phyloP scores from a whole-genome alignment of 352 stramenopile species.

The Globisporangium splendens region DNA sequence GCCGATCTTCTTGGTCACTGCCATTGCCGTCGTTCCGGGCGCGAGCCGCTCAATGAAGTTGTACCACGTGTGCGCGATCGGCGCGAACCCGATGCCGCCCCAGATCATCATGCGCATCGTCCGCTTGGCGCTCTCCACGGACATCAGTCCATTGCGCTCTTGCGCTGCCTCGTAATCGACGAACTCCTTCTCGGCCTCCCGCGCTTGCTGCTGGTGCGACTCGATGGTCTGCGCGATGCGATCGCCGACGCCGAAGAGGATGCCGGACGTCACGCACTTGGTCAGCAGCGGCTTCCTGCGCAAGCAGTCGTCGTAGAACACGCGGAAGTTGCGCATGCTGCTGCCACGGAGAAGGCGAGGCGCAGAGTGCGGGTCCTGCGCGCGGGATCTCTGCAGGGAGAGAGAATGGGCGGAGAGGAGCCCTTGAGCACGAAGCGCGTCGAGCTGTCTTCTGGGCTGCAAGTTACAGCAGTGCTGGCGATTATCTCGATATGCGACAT shows the following conservation, averaged over 20 bases:
- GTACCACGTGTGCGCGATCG: slow-evolving; percentile 90
- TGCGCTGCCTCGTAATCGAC: slow-evolving; percentile 8
- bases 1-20: slow-evolving; percentile 35
- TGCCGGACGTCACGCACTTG: slow-evolving; percentile 62
- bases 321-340: slow-evolving; percentile 41
- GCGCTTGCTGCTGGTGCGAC: neutral
- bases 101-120: slow-evolving; percentile 79
- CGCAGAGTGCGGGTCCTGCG: too few species aligned
- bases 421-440: too few species aligned
- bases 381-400: too few species aligned
- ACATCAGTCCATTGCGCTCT: neutral
- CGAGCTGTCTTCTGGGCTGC: too few species aligned
- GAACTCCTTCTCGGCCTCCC: slow-evolving; percentile 1
- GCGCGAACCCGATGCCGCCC: slow-evolving; percentile 80
- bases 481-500: too few species aligned
- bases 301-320: slow-evolving; percentile 55
- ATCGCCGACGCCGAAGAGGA: slow-evolving; percentile 69
- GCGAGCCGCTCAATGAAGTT: slow-evolving; percentile 66
- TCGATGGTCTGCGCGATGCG: slow-evolving; percentile 54
- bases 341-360: too few species aligned
- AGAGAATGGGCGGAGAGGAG: too few species aligned
- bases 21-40: slow-evolving; percentile 19
- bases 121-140: slow-evolving; percentile 6
- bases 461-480: too few species aligned
- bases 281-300: slow-evolving; percentile 50